Base-by-base conservation (phyloP, 495 filamentous ascomycete species). In the Aspergillus saccharolyticus region DNA sequence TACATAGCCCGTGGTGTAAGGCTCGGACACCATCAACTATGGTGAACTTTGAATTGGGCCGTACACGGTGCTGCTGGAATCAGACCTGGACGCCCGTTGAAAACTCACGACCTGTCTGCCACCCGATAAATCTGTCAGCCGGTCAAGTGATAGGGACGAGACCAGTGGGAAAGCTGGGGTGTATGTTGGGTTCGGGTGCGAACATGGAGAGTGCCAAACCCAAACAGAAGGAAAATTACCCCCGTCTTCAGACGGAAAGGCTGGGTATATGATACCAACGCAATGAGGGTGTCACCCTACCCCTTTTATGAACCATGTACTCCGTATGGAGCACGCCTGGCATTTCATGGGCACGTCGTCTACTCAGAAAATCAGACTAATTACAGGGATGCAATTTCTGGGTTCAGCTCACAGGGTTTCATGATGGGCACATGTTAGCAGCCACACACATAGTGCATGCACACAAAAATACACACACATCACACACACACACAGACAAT, bases 151-250 rank as follows among this genome's bases (percentile, higher is more conserved):
- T 39, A 39, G 33, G 10, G 33, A 39, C 20, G 14, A 18, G 44
- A 42, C 48, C 39, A 53, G 43, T 48, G 47, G 56, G 21, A 44
- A 44, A 25, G 46, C 44, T 14, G 39, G 19, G 44, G 21, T 42
- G 51, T 19, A 46, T 25, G 42, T 47, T 25, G 33, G 56, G 22
- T 4, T 53, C 56, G 49, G 56, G 24, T 58, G 49, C 56, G 43
- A 19, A 42, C 56, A 58, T 49, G 25, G 30, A 24, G 44, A 28
- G 49, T 18, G 44, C 44, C 24, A 30, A 55, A 15, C 47, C 53
- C 14, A 47, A 21, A 48, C 49, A 49, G 39, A 53, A 58, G 49
- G 24, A 43, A 50, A 28, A 39, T 39, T 39, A 39, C 33, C 4
- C 25, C 10, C 33, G 33, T 39, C 33, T 39, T 12, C 33, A 39